Conservation (phyloP, 1,139 yeast genomes). For the Zygosaccharomyces sapae region DNA sequence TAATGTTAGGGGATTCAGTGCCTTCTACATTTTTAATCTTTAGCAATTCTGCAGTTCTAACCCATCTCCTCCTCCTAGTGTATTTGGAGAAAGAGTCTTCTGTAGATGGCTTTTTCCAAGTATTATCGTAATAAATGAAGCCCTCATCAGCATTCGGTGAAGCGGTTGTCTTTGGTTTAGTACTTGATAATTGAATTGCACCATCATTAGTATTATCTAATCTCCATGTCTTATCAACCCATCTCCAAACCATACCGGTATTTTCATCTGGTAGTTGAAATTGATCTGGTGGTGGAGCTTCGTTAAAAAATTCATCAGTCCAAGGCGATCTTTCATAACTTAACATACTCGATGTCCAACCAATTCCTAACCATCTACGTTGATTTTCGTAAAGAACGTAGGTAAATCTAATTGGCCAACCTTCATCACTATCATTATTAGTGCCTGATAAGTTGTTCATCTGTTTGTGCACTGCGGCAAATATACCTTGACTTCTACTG, state of each 20-base stretch:
- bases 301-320: slow-evolving; percentile 94
- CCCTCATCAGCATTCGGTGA: slow-evolving; percentile 82
- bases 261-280: slow-evolving; percentile 75
- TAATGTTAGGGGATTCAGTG: slow-evolving; percentile 2
- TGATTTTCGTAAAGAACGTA: slow-evolving; percentile 92
- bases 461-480: slow-evolving; percentile 36
- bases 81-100: slow-evolving; percentile 87
- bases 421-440: slow-evolving; percentile 41
- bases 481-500: slow-evolving; percentile 35
- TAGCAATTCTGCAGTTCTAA: slow-evolving; percentile 85
- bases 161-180: slow-evolving; percentile 67
- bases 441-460: slow-evolving; percentile 27
- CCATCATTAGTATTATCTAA: slow-evolving; percentile 87
- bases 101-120: slow-evolving; percentile 88
- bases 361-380: slow-evolving; percentile 95
- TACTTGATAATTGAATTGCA: slow-evolving; percentile 62
- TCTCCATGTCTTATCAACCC: slow-evolving; percentile 93
- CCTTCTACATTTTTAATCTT: slow-evolving; percentile 11
- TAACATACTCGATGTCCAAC: slow-evolving; percentile 90
- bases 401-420: slow-evolving; percentile 75
- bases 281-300: slow-evolving; percentile 67
- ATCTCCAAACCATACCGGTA: slow-evolving; percentile 78
- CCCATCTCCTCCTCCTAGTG: slow-evolving; percentile 93
- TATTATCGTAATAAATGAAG: slow-evolving; percentile 80
- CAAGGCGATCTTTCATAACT: slow-evolving; percentile 93